Evolutionary conservation across 73 alveolate species (phyloP).

Genomic region (Paramecium octaurelia): DNA sequence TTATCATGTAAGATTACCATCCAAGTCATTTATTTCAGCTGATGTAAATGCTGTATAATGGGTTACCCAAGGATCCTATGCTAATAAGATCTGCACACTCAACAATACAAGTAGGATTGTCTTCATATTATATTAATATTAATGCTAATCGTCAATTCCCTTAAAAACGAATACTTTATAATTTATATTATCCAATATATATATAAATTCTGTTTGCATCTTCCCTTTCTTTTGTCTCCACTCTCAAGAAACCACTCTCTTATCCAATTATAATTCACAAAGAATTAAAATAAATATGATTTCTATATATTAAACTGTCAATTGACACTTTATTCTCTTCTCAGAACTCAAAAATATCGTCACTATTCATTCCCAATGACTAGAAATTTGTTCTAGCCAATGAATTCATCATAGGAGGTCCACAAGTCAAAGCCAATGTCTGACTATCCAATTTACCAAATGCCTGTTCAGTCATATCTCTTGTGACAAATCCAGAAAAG

Average conservation of each 20-base stretch:
- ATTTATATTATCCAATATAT: neutral
- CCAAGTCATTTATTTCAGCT: slow-evolving; percentile 28
- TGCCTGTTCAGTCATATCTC: slow-evolving; percentile 63
- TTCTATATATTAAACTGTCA: neutral
- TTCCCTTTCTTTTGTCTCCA: neutral
- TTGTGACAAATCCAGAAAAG: slow-evolving; percentile 72
- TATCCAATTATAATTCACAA: neutral
- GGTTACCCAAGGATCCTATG: slow-evolving; percentile 27
- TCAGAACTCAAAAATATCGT: neutral
- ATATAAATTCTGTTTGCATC: neutral
- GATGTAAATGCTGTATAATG: slow-evolving; percentile 1
- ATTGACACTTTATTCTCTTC: neutral
- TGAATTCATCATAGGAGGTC: slow-evolving; percentile 75
- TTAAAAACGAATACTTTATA: slow-evolving; percentile 43
- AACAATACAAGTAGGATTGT: neutral
- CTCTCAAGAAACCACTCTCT: neutral
- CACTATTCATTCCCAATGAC: slow-evolving; percentile 50
- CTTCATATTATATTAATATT: slow-evolving; percentile 37
- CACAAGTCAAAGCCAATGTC: slow-evolving; percentile 70
- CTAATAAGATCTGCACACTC: neutral
- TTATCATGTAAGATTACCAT: neutral
- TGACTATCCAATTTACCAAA: slow-evolving; percentile 67
- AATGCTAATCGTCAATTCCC: neutral
- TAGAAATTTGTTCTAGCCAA: slow-evolving; percentile 50
- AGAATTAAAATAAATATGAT: neutral